These are phyloP conservation scores for Zea luxurians DNA, from an alignment of 176 grass and related monocot genomes.

Conservation along the genomic window DNA sequence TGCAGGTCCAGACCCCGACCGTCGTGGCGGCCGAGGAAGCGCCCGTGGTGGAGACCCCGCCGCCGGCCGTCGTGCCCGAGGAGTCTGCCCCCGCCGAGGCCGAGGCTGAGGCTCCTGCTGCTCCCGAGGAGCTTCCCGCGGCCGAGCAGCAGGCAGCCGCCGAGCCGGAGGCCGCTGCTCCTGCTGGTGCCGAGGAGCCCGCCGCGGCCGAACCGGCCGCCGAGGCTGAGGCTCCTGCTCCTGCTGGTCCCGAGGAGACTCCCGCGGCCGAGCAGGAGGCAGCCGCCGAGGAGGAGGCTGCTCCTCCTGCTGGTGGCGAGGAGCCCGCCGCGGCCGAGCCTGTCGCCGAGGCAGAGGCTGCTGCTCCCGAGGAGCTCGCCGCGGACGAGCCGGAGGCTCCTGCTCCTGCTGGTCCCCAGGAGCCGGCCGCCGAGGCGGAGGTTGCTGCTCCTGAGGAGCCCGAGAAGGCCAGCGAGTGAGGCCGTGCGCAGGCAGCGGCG, in stretches of 20 bases:
- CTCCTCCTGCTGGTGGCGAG: background rate
- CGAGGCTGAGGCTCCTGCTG: background rate
- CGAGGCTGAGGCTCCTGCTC: background rate
- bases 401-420: background rate
- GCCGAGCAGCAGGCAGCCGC: background rate
- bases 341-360: background rate
- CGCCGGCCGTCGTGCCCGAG: constrained; percentile 19
- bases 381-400: background rate
- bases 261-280: no score
- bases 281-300: background rate
- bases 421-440: background rate
- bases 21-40: constrained; percentile 41
- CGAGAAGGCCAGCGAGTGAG: constrained; percentile 10
- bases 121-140: background rate
- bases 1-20: constrained; percentile 69
- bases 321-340: no score
- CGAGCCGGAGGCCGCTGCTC: background rate
- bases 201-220: constrained; percentile 6
- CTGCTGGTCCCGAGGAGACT: no score
- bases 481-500: background rate
- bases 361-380: no score
- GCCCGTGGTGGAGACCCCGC: constrained; percentile 23
- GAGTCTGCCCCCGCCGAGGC: constrained; percentile 41
- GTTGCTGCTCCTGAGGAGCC: background rate
- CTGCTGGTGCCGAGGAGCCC: background rate